Evolutionary conservation across 495 filamentous ascomycete species (phyloP).

Genomic region (Daldinia loculata): DNA sequence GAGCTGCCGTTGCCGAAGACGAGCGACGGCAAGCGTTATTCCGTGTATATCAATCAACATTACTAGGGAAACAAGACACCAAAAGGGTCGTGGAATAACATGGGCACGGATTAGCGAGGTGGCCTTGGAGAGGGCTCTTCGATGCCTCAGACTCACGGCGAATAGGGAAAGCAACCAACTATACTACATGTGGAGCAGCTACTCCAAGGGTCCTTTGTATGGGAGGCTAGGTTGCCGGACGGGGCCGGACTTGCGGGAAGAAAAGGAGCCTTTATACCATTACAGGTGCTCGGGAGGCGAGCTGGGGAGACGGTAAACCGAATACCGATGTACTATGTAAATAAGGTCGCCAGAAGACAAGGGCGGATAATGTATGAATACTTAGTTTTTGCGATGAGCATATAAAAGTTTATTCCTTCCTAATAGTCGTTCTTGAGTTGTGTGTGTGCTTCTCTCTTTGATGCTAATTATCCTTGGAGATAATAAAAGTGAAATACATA

Average conservation of each 20-base stretch:
- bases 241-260: slow-evolving; percentile 4
- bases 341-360: slow-evolving; percentile 24
- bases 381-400: slow-evolving; percentile 37
- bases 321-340: slow-evolving; percentile 42
- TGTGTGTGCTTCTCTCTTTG: not conserved
- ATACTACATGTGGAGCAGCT: slow-evolving; percentile 9
- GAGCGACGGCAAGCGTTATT: slow-evolving; percentile 18
- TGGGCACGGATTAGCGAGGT: slow-evolving; percentile 15
- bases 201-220: slow-evolving; percentile 20
- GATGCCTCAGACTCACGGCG: not conserved
- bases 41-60: slow-evolving; percentile 23
- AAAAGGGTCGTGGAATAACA: slow-evolving; percentile 15
- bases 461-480: no score
- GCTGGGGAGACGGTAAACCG: slow-evolving; percentile 22
- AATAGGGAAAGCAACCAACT: slow-evolving; percentile 1
- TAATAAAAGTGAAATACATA: no score
- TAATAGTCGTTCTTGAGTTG: slow-evolving; percentile 1
- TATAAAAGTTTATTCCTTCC: slow-evolving; percentile 17
- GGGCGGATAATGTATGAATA: slow-evolving; percentile 42
- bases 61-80: slow-evolving; percentile 20
- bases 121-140: not conserved
- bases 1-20: slow-evolving; percentile 7
- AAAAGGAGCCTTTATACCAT: slow-evolving; percentile 14
- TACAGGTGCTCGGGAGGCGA: slow-evolving; percentile 11
- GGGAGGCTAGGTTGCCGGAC: slow-evolving; percentile 1